Percentiles rank a stretch among this genome's conserved stretches.
Conservation (phyloP, 768 basidiomycete genomes). For the Xerocomellus intermedius region DNA sequence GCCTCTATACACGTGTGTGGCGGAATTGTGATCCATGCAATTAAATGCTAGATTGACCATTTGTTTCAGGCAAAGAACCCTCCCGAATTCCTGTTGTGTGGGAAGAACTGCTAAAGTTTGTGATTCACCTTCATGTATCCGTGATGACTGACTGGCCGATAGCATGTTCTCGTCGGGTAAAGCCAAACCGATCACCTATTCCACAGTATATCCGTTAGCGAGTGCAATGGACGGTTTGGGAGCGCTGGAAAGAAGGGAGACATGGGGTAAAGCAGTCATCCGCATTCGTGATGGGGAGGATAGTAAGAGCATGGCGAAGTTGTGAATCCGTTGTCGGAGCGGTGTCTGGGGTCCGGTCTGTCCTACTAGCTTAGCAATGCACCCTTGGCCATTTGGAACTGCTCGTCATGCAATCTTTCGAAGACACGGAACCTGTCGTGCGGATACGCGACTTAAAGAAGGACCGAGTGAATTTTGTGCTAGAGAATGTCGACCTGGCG, state of each 20-base stretch:
- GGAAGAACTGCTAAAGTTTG: conserved; percentile 64
- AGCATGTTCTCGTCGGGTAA: conserved; percentile 70
- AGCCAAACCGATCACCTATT: conserved; percentile 68
- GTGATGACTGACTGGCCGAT: conserved; percentile 3
- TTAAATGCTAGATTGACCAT: neutral
- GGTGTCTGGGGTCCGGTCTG: conserved; percentile 24
- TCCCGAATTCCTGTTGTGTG: conserved; percentile 66
- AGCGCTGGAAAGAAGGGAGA: conserved; percentile 79
- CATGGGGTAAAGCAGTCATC: conserved; percentile 90
- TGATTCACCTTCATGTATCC: conserved; percentile 1
- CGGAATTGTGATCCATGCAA: neutral
- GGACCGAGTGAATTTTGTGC: conserved; percentile 86
- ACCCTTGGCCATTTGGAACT: neutral
- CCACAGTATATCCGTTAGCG: conserved; percentile 67
- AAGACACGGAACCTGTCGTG: conserved; percentile 61
- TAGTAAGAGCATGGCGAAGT: conserved; percentile 36
- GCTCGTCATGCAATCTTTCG: conserved; percentile 34
- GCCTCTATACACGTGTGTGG: conserved; percentile 66
- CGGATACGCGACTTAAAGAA: conserved; percentile 82
- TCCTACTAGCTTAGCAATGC: neutral
- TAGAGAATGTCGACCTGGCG: conserved; percentile 97
- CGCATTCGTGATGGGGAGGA: conserved; percentile 54
- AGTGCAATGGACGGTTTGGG: conserved; percentile 61
- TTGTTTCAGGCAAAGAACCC: conserved; percentile 58
- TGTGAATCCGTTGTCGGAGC: conserved; percentile 28